A percentile compares a stretch with the other conserved stretches of the same genome.
phyloP scores from a whole-genome alignment of 2,329 filamentous ascomycete species.

The Fusarium concolor region DNA sequence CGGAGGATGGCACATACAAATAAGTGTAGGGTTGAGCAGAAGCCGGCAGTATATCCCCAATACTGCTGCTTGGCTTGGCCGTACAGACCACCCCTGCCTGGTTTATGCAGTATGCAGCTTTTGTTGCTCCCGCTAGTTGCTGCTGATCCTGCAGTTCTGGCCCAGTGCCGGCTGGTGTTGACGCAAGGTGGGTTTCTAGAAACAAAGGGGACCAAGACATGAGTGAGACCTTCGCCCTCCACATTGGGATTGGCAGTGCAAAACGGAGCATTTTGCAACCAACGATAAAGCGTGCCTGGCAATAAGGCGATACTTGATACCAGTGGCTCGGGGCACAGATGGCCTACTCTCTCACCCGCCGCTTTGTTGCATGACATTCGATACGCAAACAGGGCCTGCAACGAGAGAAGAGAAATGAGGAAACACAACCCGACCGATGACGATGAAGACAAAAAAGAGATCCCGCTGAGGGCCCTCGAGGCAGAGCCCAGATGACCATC shows the following conservation, averaged over 20 bases:
- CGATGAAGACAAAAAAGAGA: conserved; percentile 20
- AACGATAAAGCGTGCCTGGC: conserved; percentile 38
- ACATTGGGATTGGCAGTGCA: conserved; percentile 16
- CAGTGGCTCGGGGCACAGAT: conserved; percentile 23
- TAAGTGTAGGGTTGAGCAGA: conserved; percentile 5
- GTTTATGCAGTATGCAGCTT: conserved; percentile 20
- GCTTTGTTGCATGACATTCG: conserved; percentile 19
- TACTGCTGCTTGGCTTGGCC: conserved; percentile 5
- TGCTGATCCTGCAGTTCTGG: conserved; percentile 21
- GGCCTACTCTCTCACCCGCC: conserved; percentile 13
- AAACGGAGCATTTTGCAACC: conserved; percentile 29
- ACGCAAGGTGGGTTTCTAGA: conserved; percentile 38
- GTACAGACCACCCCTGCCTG: conserved; percentile 9
- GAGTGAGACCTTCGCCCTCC: conserved; percentile 30
- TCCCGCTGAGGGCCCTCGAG: conserved; percentile 12
- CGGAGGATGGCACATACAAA: conserved; percentile 5
- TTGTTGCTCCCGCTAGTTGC: conserved; percentile 7
- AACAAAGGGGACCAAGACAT: conserved; percentile 40
- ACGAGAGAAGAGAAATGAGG: conserved; percentile 41
- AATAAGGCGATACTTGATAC: conserved; percentile 14
- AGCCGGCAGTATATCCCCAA: conserved; percentile 1
- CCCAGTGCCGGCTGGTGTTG: conserved; percentile 25
- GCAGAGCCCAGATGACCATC: conserved; percentile 11
- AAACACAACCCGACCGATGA: conserved; percentile 22
- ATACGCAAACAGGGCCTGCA: conserved; percentile 21